Conservation (phyloP, 1,139 yeast species). For the Suhomyces bokatorum region DNA sequence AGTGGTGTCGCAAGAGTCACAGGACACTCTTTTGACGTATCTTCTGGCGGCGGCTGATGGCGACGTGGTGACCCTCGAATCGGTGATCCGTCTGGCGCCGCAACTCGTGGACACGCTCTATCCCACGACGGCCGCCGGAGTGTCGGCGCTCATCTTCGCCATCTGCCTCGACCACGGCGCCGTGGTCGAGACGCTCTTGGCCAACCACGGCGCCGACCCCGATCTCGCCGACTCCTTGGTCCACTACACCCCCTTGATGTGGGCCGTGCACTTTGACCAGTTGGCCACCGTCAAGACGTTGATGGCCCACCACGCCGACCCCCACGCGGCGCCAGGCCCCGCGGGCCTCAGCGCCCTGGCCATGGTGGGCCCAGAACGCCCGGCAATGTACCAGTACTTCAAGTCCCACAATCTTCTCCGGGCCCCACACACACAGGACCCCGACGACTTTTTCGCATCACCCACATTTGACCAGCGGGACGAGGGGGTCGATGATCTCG, state of each 20-base stretch:
- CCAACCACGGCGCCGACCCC: conserved; percentile 37
- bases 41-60: conserved; percentile 52
- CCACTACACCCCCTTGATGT: conserved; percentile 46
- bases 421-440: conserved; percentile 16
- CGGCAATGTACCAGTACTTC: conserved; percentile 40
- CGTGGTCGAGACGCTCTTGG: conserved; percentile 45
- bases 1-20: conserved; percentile 12
- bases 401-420: conserved; percentile 38
- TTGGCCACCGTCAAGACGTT: conserved; percentile 37
- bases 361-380: conserved; percentile 34
- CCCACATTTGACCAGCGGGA: conserved; percentile 31
- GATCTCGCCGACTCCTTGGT: conserved; percentile 39
- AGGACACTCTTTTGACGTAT: conserved; percentile 21
- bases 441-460: conserved; percentile 20
- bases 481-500: conserved; percentile 41
- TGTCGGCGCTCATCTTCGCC: conserved; percentile 53
- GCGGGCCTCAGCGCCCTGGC: conserved; percentile 36
- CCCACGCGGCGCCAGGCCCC: conserved; percentile 31
- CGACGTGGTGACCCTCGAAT: conserved; percentile 46
- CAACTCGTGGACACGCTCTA: conserved; percentile 31
- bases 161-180: conserved; percentile 49
- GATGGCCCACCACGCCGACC: conserved; percentile 45
- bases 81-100: conserved; percentile 31
- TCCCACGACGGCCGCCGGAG: conserved; percentile 44
- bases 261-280: conserved; percentile 47